Evolutionary conservation across 192 early-diverging fungal genomes (phyloP).

Genomic region (Umbelopsis isabellina): DNA sequence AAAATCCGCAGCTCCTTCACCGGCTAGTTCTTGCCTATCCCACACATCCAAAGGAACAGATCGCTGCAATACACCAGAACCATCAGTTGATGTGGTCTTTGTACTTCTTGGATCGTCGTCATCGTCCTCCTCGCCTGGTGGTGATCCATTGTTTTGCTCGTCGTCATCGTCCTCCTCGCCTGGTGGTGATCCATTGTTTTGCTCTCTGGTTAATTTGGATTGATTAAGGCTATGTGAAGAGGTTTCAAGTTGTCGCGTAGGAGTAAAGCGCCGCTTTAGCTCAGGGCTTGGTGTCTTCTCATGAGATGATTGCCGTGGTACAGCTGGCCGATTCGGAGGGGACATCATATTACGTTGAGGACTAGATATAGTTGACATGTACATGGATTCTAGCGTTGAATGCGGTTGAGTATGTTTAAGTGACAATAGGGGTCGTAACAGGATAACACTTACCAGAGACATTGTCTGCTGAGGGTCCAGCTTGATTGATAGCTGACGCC

Average conservation of each 20-base stretch:
- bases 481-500: not conserved
- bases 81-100: not conserved
- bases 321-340: not conserved
- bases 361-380: slow-evolving; percentile 5
- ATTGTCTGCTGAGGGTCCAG: not conserved
- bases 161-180: not conserved
- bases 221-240: not conserved
- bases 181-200: not conserved
- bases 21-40: slow-evolving; percentile 13
- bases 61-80: slow-evolving; percentile 3
- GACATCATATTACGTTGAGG: not conserved
- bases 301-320: not conserved
- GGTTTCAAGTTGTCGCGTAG: not conserved
- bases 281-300: not conserved
- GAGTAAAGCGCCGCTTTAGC: not conserved
- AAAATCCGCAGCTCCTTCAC: not conserved
- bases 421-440: not conserved
- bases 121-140: not conserved
- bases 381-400: not conserved
- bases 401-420: not conserved
- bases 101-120: not conserved
- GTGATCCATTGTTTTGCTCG: not conserved
- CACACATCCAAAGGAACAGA: slow-evolving; percentile 12
- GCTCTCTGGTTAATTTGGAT: not conserved
- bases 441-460: not conserved